These are phyloP conservation scores for Eucalyptus grandis DNA, from an alignment of 345 rosid genomes.

Conservation along the genomic window DNA sequence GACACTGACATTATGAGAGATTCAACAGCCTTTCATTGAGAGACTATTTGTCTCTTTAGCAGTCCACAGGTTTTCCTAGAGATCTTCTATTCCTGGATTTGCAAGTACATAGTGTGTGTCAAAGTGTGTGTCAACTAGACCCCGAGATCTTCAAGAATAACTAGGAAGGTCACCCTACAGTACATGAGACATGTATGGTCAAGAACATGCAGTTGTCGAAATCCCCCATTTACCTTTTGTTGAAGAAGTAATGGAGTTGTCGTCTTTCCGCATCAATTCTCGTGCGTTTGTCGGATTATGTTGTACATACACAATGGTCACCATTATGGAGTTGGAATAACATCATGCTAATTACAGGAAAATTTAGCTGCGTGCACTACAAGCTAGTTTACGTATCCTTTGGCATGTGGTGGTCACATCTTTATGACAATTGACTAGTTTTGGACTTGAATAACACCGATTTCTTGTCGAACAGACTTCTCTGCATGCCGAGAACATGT, in stretches of 20 bases:
- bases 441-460: neutral
- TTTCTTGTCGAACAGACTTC: neutral
- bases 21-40: neutral
- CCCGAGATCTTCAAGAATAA: neutral
- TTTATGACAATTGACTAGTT: neutral
- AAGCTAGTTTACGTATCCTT: neutral
- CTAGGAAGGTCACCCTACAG: neutral
- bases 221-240: neutral
- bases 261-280: neutral
- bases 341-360: neutral
- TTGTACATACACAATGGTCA: neutral
- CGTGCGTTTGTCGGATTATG: neutral
- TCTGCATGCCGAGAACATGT: conserved; percentile 1
- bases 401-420: neutral
- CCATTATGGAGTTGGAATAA: neutral
- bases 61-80: neutral
- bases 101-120: neutral
- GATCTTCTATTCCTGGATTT: neutral
- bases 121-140: neutral
- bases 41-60: neutral
- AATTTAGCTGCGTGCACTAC: neutral
- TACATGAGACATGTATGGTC: neutral
- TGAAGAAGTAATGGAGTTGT: neutral
- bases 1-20: neutral
- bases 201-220: neutral